Evolutionary conservation across 2,329 filamentous ascomycete genomes (phyloP), one percentile per base, ranked within the genome.

Genomic region (Xenosphaeropsis pyriputrescens): DNA sequence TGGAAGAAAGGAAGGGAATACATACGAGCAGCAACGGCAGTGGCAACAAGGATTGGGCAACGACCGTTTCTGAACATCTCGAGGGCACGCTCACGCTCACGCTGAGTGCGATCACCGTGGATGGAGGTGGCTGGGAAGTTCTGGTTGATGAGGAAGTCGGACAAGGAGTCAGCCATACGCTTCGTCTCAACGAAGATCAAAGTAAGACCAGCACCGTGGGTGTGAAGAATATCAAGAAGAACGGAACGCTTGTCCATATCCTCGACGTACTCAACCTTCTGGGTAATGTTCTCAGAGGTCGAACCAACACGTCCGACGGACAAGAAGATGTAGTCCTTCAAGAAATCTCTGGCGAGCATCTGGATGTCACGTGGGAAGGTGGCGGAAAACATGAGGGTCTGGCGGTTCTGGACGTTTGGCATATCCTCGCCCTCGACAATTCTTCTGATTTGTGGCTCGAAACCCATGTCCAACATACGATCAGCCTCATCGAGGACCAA

Each of bases 391-490:
- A 98, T 98, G 70, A 98, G 89, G 39, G 91, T 98, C 66, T 98
- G 91, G 56, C 91, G 88, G 52, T 72, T 68, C 48, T 77, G 67
- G 43, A 89, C 84, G 38, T 64, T 62, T 41, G 91, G 91, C 91
- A 98, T 98, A 54, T 98, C 91, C 66, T 96, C 91, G 43, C 86
- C 86, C 65, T 96, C 89, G 34, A 98, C 91, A 55, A 98, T 96
- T 54, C 89, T 84, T 56, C 91, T 88, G 58, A 98, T 98, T 68
- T 98, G 91, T 55, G 91, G 91, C 71, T 98, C 91, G 72, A 98
- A 98, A 91, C 91, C 91, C 91, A 98, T 98, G 74, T 98, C 91
- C 72, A 98, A 73, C 91, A 98, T 98, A 61, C 91, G 91, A 70
- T 98, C 91, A 62, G 91, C 91, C 75, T 98, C 91, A 53, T 98